Percentiles rank a stretch among this genome's conserved stretches.
These are phyloP conservation scores for Debaryomyces subglobosus DNA, from an alignment of 1,139 yeast species.

Conservation along the genomic window DNA sequence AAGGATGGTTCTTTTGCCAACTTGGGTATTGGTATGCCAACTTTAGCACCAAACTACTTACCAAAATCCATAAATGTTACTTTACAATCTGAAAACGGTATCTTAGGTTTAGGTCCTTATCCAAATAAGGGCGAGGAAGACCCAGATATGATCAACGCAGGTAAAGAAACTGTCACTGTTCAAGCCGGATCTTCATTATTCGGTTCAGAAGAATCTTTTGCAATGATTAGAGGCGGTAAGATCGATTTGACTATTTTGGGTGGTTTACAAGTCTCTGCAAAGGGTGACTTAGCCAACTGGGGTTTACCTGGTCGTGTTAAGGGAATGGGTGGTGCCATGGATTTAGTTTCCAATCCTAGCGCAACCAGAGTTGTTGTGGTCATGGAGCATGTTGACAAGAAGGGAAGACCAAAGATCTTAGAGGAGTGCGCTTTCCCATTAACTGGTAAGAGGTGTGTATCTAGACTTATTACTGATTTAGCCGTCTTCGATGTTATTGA, in stretches of 20 bases:
- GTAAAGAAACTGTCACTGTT: slow-evolving; percentile 54
- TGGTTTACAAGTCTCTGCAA: slow-evolving; percentile 51
- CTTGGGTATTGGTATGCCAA: slow-evolving; percentile 55
- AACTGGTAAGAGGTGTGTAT: slow-evolving; percentile 49
- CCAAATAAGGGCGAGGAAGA: slow-evolving; percentile 48
- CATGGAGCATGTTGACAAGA: slow-evolving; percentile 52
- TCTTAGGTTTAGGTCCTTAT: slow-evolving; percentile 53
- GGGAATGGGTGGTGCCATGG: slow-evolving; percentile 65
- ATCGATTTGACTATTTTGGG: slow-evolving; percentile 50
- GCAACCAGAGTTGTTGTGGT: slow-evolving; percentile 51
- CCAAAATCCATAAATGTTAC: slow-evolving; percentile 40
- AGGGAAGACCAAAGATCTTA: slow-evolving; percentile 51
- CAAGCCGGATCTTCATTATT: slow-evolving; percentile 49
- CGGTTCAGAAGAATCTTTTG: slow-evolving; percentile 54
- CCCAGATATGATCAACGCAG: slow-evolving; percentile 53
- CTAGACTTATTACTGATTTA: slow-evolving; percentile 49
- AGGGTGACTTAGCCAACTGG: slow-evolving; percentile 57
- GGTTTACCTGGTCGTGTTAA: slow-evolving; percentile 53
- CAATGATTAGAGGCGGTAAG: slow-evolving; percentile 52
- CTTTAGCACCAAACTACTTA: slow-evolving; percentile 47
- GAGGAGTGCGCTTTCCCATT: slow-evolving; percentile 47
- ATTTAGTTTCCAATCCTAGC: slow-evolving; percentile 50
- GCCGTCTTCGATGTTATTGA: slow-evolving; percentile 51
- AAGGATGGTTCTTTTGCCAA: slow-evolving; percentile 46
- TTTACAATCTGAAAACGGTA: slow-evolving; percentile 53